Base-by-base conservation (phyloP, 495 filamentous ascomycete species). In the Aspergillus cavernicola region DNA sequence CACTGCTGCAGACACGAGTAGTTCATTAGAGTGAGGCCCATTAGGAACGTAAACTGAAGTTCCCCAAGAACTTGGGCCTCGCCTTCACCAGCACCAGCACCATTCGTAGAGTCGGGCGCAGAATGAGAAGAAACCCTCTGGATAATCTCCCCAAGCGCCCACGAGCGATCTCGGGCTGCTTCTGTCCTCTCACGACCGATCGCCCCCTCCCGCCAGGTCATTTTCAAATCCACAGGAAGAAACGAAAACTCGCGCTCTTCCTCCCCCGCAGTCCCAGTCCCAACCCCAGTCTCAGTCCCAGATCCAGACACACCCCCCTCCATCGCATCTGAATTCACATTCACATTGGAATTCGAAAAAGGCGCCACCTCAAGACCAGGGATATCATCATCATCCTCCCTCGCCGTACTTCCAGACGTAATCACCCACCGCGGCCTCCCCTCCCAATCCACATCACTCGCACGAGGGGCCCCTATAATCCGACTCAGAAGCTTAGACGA, bases 1-100 rank as follows among this genome's bases (percentile, higher is more conserved):
- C 92, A 98, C 57, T 96, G 90, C 59, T 92, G 85, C 20, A 92
- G 75, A 63, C 89, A 95, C 1, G 90, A 90, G 56, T 84, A 80
- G 63, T 95, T 97, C 66, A 86, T 86, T 37, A 97, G 74, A 20
- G 86, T 87, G 53, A 90, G 73, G 10, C 89, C 85, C 64, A 86
- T 88, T 4, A 97, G 60, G 68, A 93, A 97, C 31, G 83, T 79
- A 60, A 95, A 86, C 60, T 97, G 89, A 36, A 97, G 60, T 62
- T 97, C 92, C 35, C 91, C 92, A n/a, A 95, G 66, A 4, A 97
- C 59, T 38, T 88, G 59, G 6, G 56, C 53, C 52, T 74, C 66
- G 2, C 68, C 72, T 11, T 43, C 38, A 28, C 50, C 42, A 31
- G 64, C 59, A 19, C 20, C 44, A 18, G 6, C 15, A 20, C 24